These are phyloP conservation scores for Ceratobasidium sp. DNA, from an alignment of 1,284 basidiomycete genomes.

Conservation along the genomic window DNA sequence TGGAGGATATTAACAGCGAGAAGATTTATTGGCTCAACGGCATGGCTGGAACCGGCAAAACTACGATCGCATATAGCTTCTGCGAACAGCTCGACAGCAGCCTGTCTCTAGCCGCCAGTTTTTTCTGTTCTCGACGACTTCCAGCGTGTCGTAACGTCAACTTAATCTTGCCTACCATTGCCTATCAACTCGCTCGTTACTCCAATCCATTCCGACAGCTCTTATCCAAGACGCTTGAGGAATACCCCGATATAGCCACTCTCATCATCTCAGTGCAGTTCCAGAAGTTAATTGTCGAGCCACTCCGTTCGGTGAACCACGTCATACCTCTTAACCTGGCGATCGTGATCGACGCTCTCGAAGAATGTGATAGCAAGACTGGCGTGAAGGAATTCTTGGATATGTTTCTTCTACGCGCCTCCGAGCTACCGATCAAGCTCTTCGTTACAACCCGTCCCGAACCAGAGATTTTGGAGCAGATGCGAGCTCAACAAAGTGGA, in stretches of 20 bases:
- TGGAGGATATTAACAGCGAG: background rate
- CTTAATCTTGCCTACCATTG: background rate
- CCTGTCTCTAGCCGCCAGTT: constrained; percentile 7
- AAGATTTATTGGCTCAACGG: background rate
- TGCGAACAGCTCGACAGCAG: background rate
- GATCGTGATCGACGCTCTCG: constrained; percentile 22
- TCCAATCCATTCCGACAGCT: background rate
- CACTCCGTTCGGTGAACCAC: background rate
- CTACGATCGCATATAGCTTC: background rate
- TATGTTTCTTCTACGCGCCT: background rate
- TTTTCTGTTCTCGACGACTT: constrained; percentile 28
- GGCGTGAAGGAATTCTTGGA: background rate
- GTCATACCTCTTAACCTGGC: background rate
- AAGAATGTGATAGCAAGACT: constrained; percentile 19
- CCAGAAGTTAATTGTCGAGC: background rate
- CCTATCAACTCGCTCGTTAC: constrained; percentile 12
- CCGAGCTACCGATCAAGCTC: constrained; percentile 2
- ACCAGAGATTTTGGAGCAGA: background rate
- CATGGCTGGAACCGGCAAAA: too few relatives aligned
- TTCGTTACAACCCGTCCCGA: constrained; percentile 18
- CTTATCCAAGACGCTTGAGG: background rate
- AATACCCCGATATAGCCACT: background rate
- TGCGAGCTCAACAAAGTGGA: background rate
- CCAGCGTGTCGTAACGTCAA: constrained; percentile 1
- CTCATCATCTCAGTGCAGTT: background rate